Evolutionary conservation across 768 basidiomycete species (phyloP).

Genomic region (Auriscalpium microsporum): DNA sequence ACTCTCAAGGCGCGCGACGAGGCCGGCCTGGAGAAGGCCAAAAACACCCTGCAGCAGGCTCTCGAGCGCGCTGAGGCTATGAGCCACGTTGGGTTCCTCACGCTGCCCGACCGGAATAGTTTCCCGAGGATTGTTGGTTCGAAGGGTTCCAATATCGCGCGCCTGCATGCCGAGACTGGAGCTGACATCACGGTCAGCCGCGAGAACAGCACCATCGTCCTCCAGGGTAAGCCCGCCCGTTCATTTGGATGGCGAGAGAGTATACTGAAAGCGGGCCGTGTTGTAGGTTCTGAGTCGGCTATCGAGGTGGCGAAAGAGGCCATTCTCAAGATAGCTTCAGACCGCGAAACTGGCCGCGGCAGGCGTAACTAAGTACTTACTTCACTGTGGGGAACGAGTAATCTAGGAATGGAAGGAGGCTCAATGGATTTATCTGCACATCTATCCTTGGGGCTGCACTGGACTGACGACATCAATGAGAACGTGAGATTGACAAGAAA

Average conservation of each 20-base stretch:
- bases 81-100: constrained; percentile 80
- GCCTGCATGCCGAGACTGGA: constrained; percentile 81
- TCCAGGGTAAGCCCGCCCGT: constrained; percentile 55
- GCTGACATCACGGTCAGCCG: constrained; percentile 89
- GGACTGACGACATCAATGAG: too few relatives aligned
- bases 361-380: constrained; percentile 1
- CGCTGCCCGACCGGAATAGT: constrained; percentile 66
- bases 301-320: constrained; percentile 70
- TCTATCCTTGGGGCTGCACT: too few relatives aligned
- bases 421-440: neutral
- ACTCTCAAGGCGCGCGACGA: constrained; percentile 76
- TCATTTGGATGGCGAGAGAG: neutral
- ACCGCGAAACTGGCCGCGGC: constrained; percentile 13
- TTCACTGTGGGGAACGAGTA: neutral
- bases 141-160: constrained; percentile 84
- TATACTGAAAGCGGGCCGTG: constrained; percentile 3
- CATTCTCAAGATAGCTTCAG: constrained; percentile 47
- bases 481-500: too few relatives aligned
- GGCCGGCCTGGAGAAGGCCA: constrained; percentile 67
- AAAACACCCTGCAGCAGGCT: constrained; percentile 56
- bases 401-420: neutral
- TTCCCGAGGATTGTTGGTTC: constrained; percentile 93
- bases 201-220: constrained; percentile 79
- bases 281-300: constrained; percentile 56
- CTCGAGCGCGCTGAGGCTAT: constrained; percentile 64